Evolutionary conservation across 352 stramenopile genomes (phyloP), one percentile per base, ranked within the genome.

Genomic region (Pythium inflatum): DNA sequence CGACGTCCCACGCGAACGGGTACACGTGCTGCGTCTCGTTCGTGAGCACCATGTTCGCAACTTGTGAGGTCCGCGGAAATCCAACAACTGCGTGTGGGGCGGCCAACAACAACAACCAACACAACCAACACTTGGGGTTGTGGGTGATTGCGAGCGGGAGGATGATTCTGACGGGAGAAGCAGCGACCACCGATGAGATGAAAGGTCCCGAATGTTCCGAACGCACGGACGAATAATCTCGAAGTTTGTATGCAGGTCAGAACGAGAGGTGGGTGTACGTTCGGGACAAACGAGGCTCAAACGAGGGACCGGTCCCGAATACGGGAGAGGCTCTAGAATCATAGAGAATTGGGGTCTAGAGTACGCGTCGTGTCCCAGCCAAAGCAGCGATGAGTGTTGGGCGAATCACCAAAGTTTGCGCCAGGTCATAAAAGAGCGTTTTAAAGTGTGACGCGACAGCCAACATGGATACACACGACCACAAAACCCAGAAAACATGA

Each of bases 1-100:
- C 88, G 48, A 95, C 85, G 75, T 89, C 83, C 88, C 88, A 95
- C 13, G 82, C 71, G 75, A 91, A 95, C 40, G 85, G 85, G 62
- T 95, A 95, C 61, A 85, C 82, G 71, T 95, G 79, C 58, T 71
- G 71, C 36, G 88, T 95, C 65, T 88, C 81, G 55, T 85, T 87
- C 13, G 85, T 91, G 46, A 91, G 71, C 65, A 95, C 88, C 88
- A 95, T 94, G 25, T 34, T 36, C 16, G 48, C 22, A n/a, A n/a
- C n/a, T n/a, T n/a, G n/a, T n/a, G n/a, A n/a, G n/a, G n/a, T n/a
- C n/a, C n/a, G n/a, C n/a, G n/a, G n/a, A n/a, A n/a, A n/a, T n/a
- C n/a, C n/a, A n/a, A n/a, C n/a, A n/a, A n/a, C n/a, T n/a, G n/a
- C n/a, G n/a, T n/a, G n/a, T n/a, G n/a, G n/a, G n/a, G n/a, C n/a